Evolutionary conservation across 2,329 filamentous ascomycete species (phyloP).

Genomic region (Endoconidiophora laricicola): DNA sequence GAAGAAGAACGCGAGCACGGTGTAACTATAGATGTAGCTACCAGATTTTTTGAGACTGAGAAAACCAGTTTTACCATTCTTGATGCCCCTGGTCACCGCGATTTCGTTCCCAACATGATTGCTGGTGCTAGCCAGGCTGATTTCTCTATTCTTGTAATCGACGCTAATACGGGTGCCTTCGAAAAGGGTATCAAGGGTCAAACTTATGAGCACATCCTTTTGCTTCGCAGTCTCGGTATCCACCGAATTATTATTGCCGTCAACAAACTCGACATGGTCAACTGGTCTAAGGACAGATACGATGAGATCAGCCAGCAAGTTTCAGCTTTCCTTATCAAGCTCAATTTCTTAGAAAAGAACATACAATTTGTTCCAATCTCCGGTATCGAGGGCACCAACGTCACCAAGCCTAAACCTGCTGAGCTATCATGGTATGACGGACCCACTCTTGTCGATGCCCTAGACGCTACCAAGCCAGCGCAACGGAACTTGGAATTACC

Average conservation of each 20-base stretch:
- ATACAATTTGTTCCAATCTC: conserved; percentile 81
- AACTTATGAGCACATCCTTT: conserved; percentile 80
- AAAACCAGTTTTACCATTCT: conserved; percentile 81
- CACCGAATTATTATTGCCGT: conserved; percentile 76
- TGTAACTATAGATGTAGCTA: conserved; percentile 93
- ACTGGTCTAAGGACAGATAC: conserved; percentile 71
- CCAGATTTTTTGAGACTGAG: conserved; percentile 82
- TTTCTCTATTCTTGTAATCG: conserved; percentile 86
- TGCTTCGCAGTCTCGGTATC: conserved; percentile 81
- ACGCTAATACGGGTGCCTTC: conserved; percentile 78
- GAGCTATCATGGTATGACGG: conserved; percentile 62
- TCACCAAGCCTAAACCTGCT: conserved; percentile 30
- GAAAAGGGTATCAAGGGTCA: conserved; percentile 88
- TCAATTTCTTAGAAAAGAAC: conserved; percentile 68
- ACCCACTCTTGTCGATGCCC: conserved; percentile 60
- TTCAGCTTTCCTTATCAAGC: conserved; percentile 61
- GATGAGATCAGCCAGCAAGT: conserved; percentile 74
- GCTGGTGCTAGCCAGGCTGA: conserved; percentile 91
- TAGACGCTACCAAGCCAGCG: conserved; percentile 65
- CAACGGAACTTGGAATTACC: conserved; percentile 56
- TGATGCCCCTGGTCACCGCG: conserved; percentile 83
- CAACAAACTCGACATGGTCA: conserved; percentile 83
- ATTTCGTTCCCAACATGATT: conserved; percentile 99
- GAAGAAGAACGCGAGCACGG: conserved; percentile 77
- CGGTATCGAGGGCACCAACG: conserved; percentile 76